These are phyloP conservation scores for Neurospora sp. DNA, from an alignment of 495 filamentous ascomycete genomes.

Conservation along the genomic window DNA sequence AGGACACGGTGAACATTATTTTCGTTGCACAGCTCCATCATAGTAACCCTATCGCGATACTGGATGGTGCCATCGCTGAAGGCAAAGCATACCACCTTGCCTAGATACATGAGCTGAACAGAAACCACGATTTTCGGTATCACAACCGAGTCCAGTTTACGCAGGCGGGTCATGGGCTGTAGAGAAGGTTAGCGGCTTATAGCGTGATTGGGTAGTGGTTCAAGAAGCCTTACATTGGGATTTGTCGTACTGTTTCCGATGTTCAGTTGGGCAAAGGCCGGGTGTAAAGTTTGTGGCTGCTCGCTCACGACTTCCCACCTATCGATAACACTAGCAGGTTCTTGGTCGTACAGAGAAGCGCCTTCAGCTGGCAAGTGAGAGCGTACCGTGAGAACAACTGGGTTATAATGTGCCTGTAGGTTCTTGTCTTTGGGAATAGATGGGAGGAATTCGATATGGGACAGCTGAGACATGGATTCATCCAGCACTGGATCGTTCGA, in stretches of 20 bases:
- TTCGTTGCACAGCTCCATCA: conserved; percentile 53
- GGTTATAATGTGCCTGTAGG: conserved; percentile 27
- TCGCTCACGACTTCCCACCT: conserved; percentile 65
- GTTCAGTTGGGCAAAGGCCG: conserved; percentile 64
- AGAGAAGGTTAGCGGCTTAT: conserved; percentile 10
- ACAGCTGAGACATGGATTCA: conserved; percentile 49
- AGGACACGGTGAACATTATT: conserved; percentile 53
- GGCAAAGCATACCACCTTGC: conserved; percentile 55
- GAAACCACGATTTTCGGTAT: conserved; percentile 60
- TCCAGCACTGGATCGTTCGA: conserved; percentile 34
- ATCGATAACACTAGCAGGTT: conserved; percentile 56
- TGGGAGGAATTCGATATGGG: conserved; percentile 57
- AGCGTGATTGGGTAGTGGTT: background rate
- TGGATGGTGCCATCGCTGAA: conserved; percentile 70
- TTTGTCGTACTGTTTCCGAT: conserved; percentile 38
- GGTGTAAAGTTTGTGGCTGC: conserved; percentile 49
- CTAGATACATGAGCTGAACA: conserved; percentile 53
- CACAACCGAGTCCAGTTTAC: conserved; percentile 52
- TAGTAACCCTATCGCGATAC: conserved; percentile 62
- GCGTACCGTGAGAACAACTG: conserved; percentile 60
- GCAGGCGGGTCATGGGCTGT: conserved; percentile 51
- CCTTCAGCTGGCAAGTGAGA: conserved; percentile 46
- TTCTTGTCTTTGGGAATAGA: conserved; percentile 33
- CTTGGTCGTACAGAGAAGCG: conserved; percentile 45
- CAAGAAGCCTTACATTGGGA: background rate